Base-by-base conservation (phyloP, 768 basidiomycete genomes). In the Hebeloma cylindrosporum region DNA sequence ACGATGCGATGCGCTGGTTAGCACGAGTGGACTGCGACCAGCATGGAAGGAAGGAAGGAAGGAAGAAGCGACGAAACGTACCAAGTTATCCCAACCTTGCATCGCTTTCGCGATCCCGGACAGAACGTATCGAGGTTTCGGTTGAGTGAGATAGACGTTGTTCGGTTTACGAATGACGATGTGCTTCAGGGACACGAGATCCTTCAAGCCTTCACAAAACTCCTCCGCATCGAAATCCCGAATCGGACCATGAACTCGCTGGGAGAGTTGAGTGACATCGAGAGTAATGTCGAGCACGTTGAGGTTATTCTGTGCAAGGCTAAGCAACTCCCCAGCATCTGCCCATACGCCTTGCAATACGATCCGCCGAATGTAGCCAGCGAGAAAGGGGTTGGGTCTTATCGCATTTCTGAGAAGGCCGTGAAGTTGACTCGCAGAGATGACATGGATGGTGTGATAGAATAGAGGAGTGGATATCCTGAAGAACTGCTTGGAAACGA, bases 381-480 rank as follows among this genome's bases (percentile, higher is more conserved):
- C 72, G 16, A 82, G 61, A 1, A 50, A 27, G 1, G 75, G 72
- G 32, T 66, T 60, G 4, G 41, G 51, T 0, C 51, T 40, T 26
- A 83, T 67, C 0, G 74, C 67, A 13, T 49, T 53, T n/a, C 64
- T 57, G 33, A 73, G 64, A 9, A 74, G 68, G 7, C 59, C 49
- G 8, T 53, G 49, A 1, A 79, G 63, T 17, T 80, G 74, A 8
- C 40, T 26, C 0, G 69, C 48, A 0, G 74, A 66, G 27, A 58
- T 63, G 33, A 85, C 56, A 52, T 69, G 66, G 31, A 85, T 48
- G 31, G 71, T 68, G 56, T 75, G 68, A 66, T 84, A 84, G 49
- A 80, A 70, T 9, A 82, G 67, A 1, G 82, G 82, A 0, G 73
- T 72, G 2, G 69, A 72, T 47, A 85, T 82, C 47, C 84, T 73